Conservation (phyloP, 352 stramenopile species). For the Globisporangium paddicum region DNA sequence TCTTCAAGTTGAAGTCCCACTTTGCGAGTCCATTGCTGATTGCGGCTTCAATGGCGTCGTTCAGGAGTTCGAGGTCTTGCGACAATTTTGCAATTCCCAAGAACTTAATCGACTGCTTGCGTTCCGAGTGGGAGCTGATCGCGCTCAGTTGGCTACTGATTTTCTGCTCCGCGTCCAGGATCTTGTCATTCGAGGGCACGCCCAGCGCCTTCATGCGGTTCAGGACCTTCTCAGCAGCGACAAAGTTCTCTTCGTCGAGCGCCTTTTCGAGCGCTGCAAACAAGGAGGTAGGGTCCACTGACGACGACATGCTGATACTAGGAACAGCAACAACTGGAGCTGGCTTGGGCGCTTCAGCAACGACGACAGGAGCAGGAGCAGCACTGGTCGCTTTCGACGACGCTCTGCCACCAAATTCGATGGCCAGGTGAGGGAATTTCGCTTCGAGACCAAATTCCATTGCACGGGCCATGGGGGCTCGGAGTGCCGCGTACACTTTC, state of each 20-base stretch:
- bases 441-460: slow-evolving; percentile 54
- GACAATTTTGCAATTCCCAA: slow-evolving; percentile 63
- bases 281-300: slow-evolving; percentile 33
- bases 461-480: slow-evolving; percentile 38
- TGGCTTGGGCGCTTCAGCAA: neutral
- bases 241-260: slow-evolving; percentile 59
- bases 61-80: slow-evolving; percentile 61
- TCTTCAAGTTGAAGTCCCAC: slow-evolving; percentile 83
- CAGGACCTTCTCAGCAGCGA: slow-evolving; percentile 58
- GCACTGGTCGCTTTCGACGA: neutral
- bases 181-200: slow-evolving; percentile 28
- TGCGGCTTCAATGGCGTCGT: slow-evolving; percentile 61
- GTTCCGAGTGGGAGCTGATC: slow-evolving; percentile 44
- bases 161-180: slow-evolving; percentile 23
- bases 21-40: slow-evolving; percentile 57
- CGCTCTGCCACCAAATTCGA: slow-evolving; percentile 3
- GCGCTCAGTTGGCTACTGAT: slow-evolving; percentile 25
- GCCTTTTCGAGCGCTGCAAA: slow-evolving; percentile 54
- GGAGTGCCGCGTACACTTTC: slow-evolving; percentile 23
- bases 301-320: neutral
- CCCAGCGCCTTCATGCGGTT: slow-evolving; percentile 33
- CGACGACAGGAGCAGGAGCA: neutral
- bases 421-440: slow-evolving; percentile 36
- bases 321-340: neutral
- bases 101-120: slow-evolving; percentile 77